Evolutionary conservation across 345 rosid genomes (phyloP).

Genomic region (Populus euphratica): DNA sequence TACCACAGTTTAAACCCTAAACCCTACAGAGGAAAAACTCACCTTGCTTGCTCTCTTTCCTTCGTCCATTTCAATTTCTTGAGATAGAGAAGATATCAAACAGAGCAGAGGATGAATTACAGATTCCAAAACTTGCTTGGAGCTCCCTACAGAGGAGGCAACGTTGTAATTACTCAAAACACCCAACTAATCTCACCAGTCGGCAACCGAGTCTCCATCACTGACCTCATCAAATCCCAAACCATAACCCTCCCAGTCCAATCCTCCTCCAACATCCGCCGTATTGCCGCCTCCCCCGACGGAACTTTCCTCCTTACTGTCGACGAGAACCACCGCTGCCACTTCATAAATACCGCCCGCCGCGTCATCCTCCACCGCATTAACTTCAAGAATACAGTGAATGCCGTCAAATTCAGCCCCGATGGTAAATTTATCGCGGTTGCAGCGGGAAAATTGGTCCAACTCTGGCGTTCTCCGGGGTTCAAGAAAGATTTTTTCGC

Average conservation of each 20-base stretch:
- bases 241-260: slow-evolving; percentile 59
- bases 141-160: slow-evolving; percentile 90
- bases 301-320: slow-evolving; percentile 73
- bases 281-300: slow-evolving; percentile 72
- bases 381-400: slow-evolving; percentile 52
- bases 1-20: neutral
- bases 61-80: neutral
- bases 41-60: neutral
- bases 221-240: slow-evolving; percentile 75
- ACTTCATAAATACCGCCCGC: slow-evolving; percentile 73
- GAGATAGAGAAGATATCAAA: neutral
- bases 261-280: slow-evolving; percentile 67
- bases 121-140: slow-evolving; percentile 81
- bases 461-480: slow-evolving; percentile 87
- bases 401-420: slow-evolving; percentile 67
- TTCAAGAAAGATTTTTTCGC: slow-evolving; percentile 67
- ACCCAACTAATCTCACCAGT: slow-evolving; percentile 75
- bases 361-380: slow-evolving; percentile 77
- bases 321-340: slow-evolving; percentile 73
- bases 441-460: slow-evolving; percentile 74
- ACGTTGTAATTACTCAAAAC: slow-evolving; percentile 55
- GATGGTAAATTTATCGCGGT: slow-evolving; percentile 72
- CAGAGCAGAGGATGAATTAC: slow-evolving; percentile 53
- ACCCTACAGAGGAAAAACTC: neutral
- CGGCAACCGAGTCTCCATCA: slow-evolving; percentile 86